These are phyloP conservation scores for Paxillus ammoniavirescens DNA, from an alignment of 768 basidiomycete genomes.

Conservation along the genomic window DNA sequence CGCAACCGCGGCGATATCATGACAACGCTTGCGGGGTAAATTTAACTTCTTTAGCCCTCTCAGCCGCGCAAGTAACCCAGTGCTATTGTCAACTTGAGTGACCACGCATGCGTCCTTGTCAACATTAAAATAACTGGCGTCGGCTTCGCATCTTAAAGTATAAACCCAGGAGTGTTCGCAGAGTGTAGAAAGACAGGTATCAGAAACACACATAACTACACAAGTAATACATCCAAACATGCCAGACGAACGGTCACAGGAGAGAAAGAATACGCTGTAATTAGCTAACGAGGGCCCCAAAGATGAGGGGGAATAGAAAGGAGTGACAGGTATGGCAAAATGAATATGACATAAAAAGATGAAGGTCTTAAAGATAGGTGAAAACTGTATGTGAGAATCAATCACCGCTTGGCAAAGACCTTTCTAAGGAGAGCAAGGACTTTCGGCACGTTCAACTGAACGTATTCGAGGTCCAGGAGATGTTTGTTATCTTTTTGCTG, in stretches of 20 bases:
- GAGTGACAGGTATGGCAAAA: constrained; percentile 32
- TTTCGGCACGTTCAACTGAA: constrained; percentile 95
- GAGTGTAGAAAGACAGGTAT: constrained; percentile 32
- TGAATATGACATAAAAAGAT: constrained; percentile 33
- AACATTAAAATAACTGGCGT: not conserved
- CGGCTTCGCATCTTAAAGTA: not conserved
- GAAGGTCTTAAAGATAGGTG: constrained; percentile 16
- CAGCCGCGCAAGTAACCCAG: too few species aligned
- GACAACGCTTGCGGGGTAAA: too few species aligned
- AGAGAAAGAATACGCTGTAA: constrained; percentile 16
- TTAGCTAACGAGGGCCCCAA: constrained; percentile 8
- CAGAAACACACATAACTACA: constrained; percentile 39
- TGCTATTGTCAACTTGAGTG: too few species aligned
- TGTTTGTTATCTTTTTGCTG: constrained; percentile 99
- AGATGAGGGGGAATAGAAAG: constrained; percentile 6
- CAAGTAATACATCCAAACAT: constrained; percentile 33
- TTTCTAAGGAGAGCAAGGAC: constrained; percentile 91
- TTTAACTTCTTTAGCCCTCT: too few species aligned
- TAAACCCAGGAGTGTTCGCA: not conserved
- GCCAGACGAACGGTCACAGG: constrained; percentile 30
- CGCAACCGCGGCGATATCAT: too few species aligned
- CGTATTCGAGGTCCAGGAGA: constrained; percentile 94
- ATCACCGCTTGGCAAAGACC: constrained; percentile 85
- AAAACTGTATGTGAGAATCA: constrained; percentile 6
- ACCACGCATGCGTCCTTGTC: not conserved